A percentile compares a stretch with the other conserved stretches of the same genome.
These are phyloP conservation scores for Medicago arabica DNA, from an alignment of 306 rosid species.

Conservation along the genomic window DNA sequence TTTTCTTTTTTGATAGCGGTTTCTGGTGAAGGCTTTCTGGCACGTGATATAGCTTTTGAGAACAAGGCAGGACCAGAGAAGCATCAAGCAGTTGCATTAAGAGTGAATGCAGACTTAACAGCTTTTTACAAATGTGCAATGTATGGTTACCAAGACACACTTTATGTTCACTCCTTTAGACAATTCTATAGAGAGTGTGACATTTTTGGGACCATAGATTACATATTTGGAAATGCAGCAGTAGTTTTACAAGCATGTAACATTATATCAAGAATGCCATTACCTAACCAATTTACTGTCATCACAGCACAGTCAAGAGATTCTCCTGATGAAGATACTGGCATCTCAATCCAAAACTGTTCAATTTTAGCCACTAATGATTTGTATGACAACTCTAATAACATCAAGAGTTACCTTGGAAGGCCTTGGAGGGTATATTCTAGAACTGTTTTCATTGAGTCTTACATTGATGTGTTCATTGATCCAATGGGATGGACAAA, in stretches of 20 bases:
- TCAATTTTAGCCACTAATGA: constrained; percentile 61
- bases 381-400: constrained; percentile 43
- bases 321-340: constrained; percentile 64
- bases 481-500: constrained; percentile 68
- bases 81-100: constrained; percentile 78
- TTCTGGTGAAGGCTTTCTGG: constrained; percentile 84
- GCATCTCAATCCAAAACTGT: constrained; percentile 81
- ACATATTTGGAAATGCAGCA: constrained; percentile 82
- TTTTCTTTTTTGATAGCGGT: constrained; percentile 52
- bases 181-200: constrained; percentile 88
- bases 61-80: constrained; percentile 77
- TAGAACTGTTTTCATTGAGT: constrained; percentile 60
- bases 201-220: constrained; percentile 79
- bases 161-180: constrained; percentile 76
- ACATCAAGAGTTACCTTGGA: constrained; percentile 71
- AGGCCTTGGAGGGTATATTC: constrained; percentile 76
- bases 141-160: constrained; percentile 72
- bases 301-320: constrained; percentile 78
- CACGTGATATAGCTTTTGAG: constrained; percentile 69
- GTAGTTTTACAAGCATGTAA: constrained; percentile 67
- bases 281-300: constrained; percentile 66
- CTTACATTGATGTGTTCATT: constrained; percentile 66
- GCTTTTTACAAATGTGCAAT: constrained; percentile 69
- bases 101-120: constrained; percentile 74
- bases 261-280: constrained; percentile 62